phyloP scores from a whole-genome alignment of 1,284 basidiomycete genomes.

The Cystobasidium pallidum region DNA sequence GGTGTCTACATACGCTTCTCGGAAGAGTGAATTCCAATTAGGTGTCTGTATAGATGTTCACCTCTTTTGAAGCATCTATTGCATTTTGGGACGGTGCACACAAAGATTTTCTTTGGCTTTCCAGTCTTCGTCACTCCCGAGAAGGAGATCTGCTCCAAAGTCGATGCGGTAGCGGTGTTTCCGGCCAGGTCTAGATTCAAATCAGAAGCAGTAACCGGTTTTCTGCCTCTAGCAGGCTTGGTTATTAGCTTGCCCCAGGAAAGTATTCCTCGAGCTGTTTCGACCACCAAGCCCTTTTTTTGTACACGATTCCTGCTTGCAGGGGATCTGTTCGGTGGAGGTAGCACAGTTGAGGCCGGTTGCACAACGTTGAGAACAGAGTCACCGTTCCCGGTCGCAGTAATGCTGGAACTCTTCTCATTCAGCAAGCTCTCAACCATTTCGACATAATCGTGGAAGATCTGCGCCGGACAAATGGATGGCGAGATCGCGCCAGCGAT shows the following conservation, averaged over 20 bases:
- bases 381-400: too few species aligned
- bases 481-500: not conserved
- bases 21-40: slow-evolving; percentile 75
- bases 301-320: slow-evolving; percentile 1
- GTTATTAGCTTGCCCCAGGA: slow-evolving; percentile 46
- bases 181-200: slow-evolving; percentile 44
- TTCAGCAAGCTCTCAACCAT: too few species aligned
- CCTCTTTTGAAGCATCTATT: slow-evolving; percentile 74
- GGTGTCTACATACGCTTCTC: slow-evolving; percentile 67
- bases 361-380: too few species aligned
- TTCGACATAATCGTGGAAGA: not conserved
- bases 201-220: slow-evolving; percentile 47
- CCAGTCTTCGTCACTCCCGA: slow-evolving; percentile 52
- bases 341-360: too few species aligned
- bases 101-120: slow-evolving; percentile 51
- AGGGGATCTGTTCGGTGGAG: too few species aligned
- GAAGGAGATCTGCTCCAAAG: slow-evolving; percentile 45
- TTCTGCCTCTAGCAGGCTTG: slow-evolving; percentile 52
- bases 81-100: slow-evolving; percentile 52
- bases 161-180: slow-evolving; percentile 44
- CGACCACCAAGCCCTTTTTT: not conserved
- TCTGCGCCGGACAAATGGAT: not conserved
- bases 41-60: slow-evolving; percentile 77
- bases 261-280: not conserved
- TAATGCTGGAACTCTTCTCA: too few species aligned